Conservation (phyloP, 1,284 basidiomycete species). For the Apiotrichum akiyoshidainum region DNA sequence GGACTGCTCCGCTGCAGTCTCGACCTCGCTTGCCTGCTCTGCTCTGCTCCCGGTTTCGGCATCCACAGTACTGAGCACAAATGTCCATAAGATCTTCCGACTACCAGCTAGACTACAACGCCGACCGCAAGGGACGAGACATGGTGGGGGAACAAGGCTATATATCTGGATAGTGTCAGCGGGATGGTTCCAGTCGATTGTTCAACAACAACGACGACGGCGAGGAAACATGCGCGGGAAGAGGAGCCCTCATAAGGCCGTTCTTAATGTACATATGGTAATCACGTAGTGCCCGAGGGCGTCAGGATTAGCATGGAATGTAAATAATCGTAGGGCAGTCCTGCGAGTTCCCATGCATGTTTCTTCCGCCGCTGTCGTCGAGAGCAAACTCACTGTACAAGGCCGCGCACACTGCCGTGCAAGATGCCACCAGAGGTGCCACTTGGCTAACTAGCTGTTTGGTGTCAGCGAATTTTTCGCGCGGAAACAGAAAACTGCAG, state of each 20-base stretch:
- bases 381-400: conserved; percentile 13
- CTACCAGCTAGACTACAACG: no score
- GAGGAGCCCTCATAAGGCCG: conserved; percentile 42
- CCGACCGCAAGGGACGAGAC: no score
- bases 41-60: no score
- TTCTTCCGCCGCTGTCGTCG: not conserved
- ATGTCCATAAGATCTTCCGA: no score
- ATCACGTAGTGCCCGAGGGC: conserved; percentile 24
- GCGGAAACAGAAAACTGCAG: not conserved
- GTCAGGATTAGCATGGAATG: conserved; percentile 50
- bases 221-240: conserved; percentile 1
- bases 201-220: not conserved
- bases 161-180: no score
- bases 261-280: conserved; percentile 45
- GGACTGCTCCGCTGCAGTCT: no score
- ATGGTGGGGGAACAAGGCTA: no score
- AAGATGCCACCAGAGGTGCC: not conserved
- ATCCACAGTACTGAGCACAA: no score
- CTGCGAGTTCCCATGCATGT: not conserved
- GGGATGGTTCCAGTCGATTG: no score
- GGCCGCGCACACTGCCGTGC: not conserved
- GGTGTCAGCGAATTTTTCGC: not conserved
- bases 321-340: conserved; percentile 41
- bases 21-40: no score
- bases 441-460: not conserved